Evolutionary conservation across 2,329 filamentous ascomycete species (phyloP).

Genomic region (Aspergillus quadrilineatus): DNA sequence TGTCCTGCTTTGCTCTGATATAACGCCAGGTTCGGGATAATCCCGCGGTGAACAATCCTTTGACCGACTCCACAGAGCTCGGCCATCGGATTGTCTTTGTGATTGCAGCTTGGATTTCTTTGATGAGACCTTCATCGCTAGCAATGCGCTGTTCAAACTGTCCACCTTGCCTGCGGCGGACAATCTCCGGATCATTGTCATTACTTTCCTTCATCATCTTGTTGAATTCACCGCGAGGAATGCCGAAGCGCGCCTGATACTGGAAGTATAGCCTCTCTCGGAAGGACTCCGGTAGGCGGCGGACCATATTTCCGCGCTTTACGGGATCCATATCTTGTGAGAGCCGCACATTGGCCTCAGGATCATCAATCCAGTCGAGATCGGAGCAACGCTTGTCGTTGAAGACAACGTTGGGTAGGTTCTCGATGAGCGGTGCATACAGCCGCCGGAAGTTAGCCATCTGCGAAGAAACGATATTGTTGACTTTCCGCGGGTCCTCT

Average conservation of each 20-base stretch:
- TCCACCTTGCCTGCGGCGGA: conserved; percentile 74
- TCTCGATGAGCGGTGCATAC: conserved; percentile 85
- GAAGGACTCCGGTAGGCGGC: conserved; percentile 82
- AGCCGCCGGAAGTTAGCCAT: conserved; percentile 86
- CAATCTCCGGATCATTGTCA: conserved; percentile 64
- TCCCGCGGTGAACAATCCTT: conserved; percentile 79
- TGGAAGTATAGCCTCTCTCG: conserved; percentile 88
- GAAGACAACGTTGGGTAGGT: conserved; percentile 84
- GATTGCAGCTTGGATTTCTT: conserved; percentile 73
- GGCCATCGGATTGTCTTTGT: conserved; percentile 90
- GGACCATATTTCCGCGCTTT: conserved; percentile 93
- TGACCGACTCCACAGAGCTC: conserved; percentile 81
- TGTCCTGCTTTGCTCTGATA: conserved; percentile 74
- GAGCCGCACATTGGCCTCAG: conserved; percentile 64
- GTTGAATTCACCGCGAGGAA: conserved; percentile 79
- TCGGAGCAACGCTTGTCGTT: conserved; percentile 61
- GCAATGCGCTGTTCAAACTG: conserved; percentile 85
- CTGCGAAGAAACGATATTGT: conserved; percentile 91
- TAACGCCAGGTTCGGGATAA: conserved; percentile 70
- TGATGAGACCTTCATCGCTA: conserved; percentile 65
- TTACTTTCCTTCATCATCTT: conserved; percentile 76
- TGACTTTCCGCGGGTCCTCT: conserved; percentile 88
- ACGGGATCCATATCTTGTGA: conserved; percentile 90
- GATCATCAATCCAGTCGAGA: conserved; percentile 63
- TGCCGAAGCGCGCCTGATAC: conserved; percentile 86